Conservation (phyloP, 2,329 filamentous ascomycete species). For the Colletotrichum falcatum region DNA sequence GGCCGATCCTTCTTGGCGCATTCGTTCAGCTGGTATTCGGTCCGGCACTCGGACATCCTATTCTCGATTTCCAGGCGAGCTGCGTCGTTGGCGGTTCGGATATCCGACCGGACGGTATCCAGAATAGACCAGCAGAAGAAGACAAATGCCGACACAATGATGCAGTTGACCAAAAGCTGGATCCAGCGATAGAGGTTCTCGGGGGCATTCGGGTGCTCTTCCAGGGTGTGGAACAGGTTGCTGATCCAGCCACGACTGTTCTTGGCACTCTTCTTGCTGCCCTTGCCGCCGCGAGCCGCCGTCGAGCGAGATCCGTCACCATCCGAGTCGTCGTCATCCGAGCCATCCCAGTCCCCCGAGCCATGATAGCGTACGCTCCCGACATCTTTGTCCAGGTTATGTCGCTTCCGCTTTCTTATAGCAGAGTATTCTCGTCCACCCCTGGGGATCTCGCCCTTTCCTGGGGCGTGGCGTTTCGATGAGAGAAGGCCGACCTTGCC, state of each 20-base stretch:
- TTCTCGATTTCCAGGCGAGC: conserved; percentile 76
- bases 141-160: conserved; percentile 65
- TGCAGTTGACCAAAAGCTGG: conserved; percentile 72
- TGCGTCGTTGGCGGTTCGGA: conserved; percentile 77
- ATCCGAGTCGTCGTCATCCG: conserved; percentile 65
- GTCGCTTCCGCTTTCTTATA: conserved; percentile 66
- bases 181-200: conserved; percentile 71
- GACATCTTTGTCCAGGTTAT: conserved; percentile 64
- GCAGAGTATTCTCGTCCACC: conserved; percentile 54
- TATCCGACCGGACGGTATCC: conserved; percentile 78
- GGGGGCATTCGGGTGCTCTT: conserved; percentile 69
- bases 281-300: conserved; percentile 34
- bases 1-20: conserved; percentile 77
- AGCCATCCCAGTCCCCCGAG: conserved; percentile 55
- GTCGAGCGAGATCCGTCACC: conserved; percentile 50
- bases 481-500: conserved; percentile 54
- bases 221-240: conserved; percentile 62
- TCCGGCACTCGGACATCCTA: conserved; percentile 79
- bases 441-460: conserved; percentile 73
- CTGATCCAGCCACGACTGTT: conserved; percentile 53
- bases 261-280: conserved; percentile 32
- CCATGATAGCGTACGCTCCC: conserved; percentile 61
- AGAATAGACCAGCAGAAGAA: conserved; percentile 77
- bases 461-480: conserved; percentile 60
- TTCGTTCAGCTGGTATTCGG: conserved; percentile 79